Base-by-base conservation (phyloP, 371 early-diverging fungal genomes). In the Mortierella sp. region DNA sequence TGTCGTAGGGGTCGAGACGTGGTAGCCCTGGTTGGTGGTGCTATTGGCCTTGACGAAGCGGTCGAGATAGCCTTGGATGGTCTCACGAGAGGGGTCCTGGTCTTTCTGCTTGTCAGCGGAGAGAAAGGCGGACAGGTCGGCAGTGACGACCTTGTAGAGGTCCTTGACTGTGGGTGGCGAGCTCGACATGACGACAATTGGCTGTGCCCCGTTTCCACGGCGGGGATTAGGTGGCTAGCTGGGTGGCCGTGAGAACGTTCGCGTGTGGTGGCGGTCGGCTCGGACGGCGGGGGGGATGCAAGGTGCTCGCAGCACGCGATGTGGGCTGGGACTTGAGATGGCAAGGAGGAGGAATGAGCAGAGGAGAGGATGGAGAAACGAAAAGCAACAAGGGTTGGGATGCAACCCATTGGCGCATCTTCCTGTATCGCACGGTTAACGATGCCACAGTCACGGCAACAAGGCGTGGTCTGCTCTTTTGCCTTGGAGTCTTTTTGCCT, bases 151-250 rank as follows among this genome's bases (percentile, higher is more conserved):
- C 61, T 57, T 68, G 65, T 68, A 76, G 17, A 76, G 60, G 49
- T 76, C 76, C 51, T 76, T 76, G 61, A 76, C 61, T 8, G 76
- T 67, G 7, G 69, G 69, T 16, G 68, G 48, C 17, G 68, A 57
- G 14, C 65, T 45, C n/a, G 76, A 63, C 76, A 76, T 76, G 56
- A 19, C 13, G 44, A 21, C 12, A 8, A 1, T 27, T 25, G 22
- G 49, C 49, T 49, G n/a, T 19, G 19, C 45, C 19, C 10, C n/a
- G n/a, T n/a, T n/a, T n/a, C n/a, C n/a, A n/a, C n/a, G n/a, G n/a
- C n/a, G n/a, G n/a, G n/a, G n/a, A n/a, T n/a, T n/a, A n/a, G n/a
- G n/a, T n/a, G n/a, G n/a, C n/a, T n/a, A n/a, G n/a, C n/a, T n/a
- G n/a, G 39, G 39, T 14, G 39, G 39, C 39, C 39, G 39, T 39